Base-by-base conservation (phyloP, 371 early-diverging fungal genomes). In the Mycotypha africana region DNA sequence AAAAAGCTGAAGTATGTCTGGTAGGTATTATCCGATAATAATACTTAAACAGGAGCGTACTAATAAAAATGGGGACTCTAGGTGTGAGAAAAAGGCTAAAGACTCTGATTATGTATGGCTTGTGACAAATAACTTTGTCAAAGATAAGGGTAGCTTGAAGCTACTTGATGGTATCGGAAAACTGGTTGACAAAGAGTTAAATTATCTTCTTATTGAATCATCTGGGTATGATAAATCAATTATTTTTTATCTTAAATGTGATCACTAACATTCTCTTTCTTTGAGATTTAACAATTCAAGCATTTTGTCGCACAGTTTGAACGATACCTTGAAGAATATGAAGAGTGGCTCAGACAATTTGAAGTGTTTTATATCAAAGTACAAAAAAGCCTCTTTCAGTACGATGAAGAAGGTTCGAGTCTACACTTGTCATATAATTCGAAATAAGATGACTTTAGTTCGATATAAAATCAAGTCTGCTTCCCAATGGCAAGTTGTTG, bases 61-160 rank as follows among this genome's bases (percentile, higher is more conserved):
- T 20, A n/a, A 36, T 36, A 45, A 16, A 17, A 36, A 45, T 37
- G 5, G 23, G 21, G 37, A 42, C 6, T 15, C 25, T 53, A 53
- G 53, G 47, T 53, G 53, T 12, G 47, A 53, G 15, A 53, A 53
- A 36, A 53, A 53, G 23, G 47, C 43, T 4, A 53, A 53, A 30
- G 47, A 42, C 38, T 28, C 42, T 3, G 53, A 53, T 37, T 53
- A 47, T 42, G 14, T 46, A 4, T 53, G 53, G 47, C 15, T 53
- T 2, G 47, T 17, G 6, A n/a, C 43, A 22, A 53, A 53, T 42
- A 30, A 47, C 25, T 42, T 47, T 24, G 37, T 14, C 9, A 46
- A 32, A 22, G 35, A 53, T 26, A 53, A 39, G 28, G 32, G 38
- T 8, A 26, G 33, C 33, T 0, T 42, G 11, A 53, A 53, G 10